Evolutionary conservation across 169 alveolate species (phyloP), one percentile per base, ranked within the genome.

Genomic region (Plasmodium fragile): DNA sequence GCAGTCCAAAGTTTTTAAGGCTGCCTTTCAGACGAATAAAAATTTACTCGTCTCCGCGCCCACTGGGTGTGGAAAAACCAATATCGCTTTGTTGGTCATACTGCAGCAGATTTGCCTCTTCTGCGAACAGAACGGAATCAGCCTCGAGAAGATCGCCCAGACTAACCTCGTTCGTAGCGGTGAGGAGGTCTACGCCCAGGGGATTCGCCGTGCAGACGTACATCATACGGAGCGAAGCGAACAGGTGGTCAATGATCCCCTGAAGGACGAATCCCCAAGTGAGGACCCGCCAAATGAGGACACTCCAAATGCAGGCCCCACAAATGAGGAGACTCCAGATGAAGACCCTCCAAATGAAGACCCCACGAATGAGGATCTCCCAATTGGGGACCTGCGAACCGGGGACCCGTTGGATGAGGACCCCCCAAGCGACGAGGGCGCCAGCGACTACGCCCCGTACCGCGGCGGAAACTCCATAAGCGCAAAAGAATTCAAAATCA

Each of bases 61-160:
- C 6, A 99, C 99, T 0, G 99, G 99, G 7, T 99, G 99, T 30
- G 99, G 99, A 39, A 99, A 99, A 95, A 99, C 99, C 0, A 99
- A 99, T 94, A 98, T 99, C 75, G 99, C 99, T 41, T 80, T 99
- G 75, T 96, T 99, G 18, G 97, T 99, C 65, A 97, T 98, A n/a
- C 91, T 99, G 28, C 97, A 96, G 77, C 95, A 93, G 73, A 90
- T 94, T 91, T 73, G 65, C 22, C 43, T 85, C 32, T 77, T 73
- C 75, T 85, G 85, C 28, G 93, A 75, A 49, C 85, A 85, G 32
- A 73, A 85, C 65, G 30, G 79, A 11, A 75, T 85, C 65, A 85
- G 79, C 32, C 55, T 85, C 80, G 71, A 85, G 13, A 73, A 43
- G 16, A 49, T 85, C 41, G 87, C 79, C 28, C 77, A 75, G 39